Base-by-base conservation (phyloP, 2,329 filamentous ascomycete genomes). In the Chrysosporium queenslandicum region DNA sequence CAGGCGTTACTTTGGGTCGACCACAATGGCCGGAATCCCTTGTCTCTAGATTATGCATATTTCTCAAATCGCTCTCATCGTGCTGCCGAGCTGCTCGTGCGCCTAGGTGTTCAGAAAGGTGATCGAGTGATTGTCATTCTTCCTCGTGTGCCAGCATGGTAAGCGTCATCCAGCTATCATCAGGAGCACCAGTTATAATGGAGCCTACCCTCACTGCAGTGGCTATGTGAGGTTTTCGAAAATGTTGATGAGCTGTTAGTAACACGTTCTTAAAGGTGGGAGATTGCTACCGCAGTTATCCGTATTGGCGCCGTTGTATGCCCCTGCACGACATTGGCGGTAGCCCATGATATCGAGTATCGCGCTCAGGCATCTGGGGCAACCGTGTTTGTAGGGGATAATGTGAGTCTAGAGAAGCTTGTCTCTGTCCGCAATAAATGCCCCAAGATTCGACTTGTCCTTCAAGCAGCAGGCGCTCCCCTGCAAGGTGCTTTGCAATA, bases 1-100 rank as follows among this genome's bases (percentile, higher is more conserved):
- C 55, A 59, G n/a, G 69, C 69, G 9, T 66, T 71, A 60, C 59
- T 67, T 48, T 71, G 69, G 68, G 58, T 68, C 32, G 65, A 66
- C 12, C 61, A 68, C 47, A 60, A 66, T 27, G 60, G 64, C 12
- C 58, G 56, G 37, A 57, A 56, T 3, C 60, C 60, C 25, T 55
- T 59, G 7, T 57, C 61, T 41, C 56, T 71, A 14, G 64, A 63
- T 6, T 71, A 66, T 53, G 57, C 57, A 6, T 60, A 71, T 52
- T 70, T 71, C 60, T 61, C 60, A 30, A 58, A 58, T 9, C 65
- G 68, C 51, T 69, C 66, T 1, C 64, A 68, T 53, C 63, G 66
- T 14, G 62, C 68, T 29, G 64, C 69, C 1, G 56, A 60, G 5
- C 56, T 70, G n/a, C 60, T 71, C 11, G 50, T 58, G 8, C 56